Conservation (phyloP, 805 yeast species). For the Pichia scutulata region DNA sequence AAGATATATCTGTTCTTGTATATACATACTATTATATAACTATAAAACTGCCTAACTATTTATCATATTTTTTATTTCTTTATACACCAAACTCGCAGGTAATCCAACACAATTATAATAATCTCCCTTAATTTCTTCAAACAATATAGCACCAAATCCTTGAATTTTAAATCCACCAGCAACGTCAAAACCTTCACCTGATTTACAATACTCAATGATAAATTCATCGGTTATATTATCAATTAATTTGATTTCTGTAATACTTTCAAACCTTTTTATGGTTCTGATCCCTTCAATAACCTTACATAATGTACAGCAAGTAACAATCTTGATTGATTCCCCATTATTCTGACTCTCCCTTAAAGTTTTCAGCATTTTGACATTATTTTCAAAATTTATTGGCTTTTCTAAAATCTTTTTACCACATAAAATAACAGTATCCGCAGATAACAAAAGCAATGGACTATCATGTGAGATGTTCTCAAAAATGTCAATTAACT, state of each 20-base stretch:
- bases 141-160: conserved; percentile 58
- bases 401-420: conserved; percentile 78
- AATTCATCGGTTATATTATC: conserved; percentile 43
- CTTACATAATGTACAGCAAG: conserved; percentile 5
- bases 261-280: conserved; percentile 8
- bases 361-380: conserved; percentile 40
- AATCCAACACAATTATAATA: conserved; percentile 82
- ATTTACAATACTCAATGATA: conserved; percentile 51
- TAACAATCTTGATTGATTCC: conserved; percentile 15
- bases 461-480: not conserved
- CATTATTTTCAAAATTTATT: conserved; percentile 39
- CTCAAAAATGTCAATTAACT: conserved; percentile 49
- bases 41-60: not conserved
- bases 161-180: conserved; percentile 94
- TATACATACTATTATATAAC: conserved; percentile 1
- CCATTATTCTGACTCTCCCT: conserved; percentile 32
- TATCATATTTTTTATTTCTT: not conserved
- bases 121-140: conserved; percentile 66
- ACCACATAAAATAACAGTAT: conserved; percentile 61
- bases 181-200: conserved; percentile 69
- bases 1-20: conserved; percentile 8
- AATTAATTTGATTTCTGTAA: conserved; percentile 33
- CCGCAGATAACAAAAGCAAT: conserved; percentile 53
- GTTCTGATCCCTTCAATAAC: not conserved
- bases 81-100: conserved; percentile 42